Percentiles rank a stretch among this genome's conserved stretches.
Evolutionary conservation across 768 basidiomycete genomes (phyloP).

Genomic region (Pisolithus orientalis): DNA sequence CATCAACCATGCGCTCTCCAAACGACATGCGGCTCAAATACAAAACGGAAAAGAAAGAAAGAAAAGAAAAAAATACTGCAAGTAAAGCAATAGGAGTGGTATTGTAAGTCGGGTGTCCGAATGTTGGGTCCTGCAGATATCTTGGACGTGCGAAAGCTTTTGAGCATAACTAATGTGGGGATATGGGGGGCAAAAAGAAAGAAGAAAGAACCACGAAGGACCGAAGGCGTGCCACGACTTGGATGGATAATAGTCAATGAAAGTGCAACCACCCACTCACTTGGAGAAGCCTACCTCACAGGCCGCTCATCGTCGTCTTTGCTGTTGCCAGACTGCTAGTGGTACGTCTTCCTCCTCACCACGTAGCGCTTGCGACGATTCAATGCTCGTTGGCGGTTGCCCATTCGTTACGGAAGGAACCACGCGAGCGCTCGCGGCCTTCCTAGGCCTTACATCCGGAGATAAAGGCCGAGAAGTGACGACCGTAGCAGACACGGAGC

Average conservation of each 20-base stretch:
- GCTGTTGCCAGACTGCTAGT: conserved; percentile 74
- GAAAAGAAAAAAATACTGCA: not conserved
- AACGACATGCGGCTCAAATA: not conserved
- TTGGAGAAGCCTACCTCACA: conserved; percentile 9
- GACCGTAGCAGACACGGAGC: conserved; percentile 69
- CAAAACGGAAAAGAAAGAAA: not conserved
- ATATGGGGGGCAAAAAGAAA: not conserved
- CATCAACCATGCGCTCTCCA: not conserved
- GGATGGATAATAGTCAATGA: not conserved
- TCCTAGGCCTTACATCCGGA: conserved; percentile 50
- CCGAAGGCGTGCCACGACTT: not conserved
- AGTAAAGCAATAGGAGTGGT: conserved; percentile 5
- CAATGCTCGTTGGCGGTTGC: conserved; percentile 35
- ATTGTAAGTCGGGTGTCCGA: conserved; percentile 1
- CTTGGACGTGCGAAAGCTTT: not conserved
- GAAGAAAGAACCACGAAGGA: not conserved
- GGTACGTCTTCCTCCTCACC: conserved; percentile 77
- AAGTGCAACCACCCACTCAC: not conserved
- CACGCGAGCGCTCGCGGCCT: conserved; percentile 63
- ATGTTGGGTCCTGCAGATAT: conserved; percentile 2
- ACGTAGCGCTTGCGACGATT: conserved; percentile 27
- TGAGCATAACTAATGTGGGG: not conserved
- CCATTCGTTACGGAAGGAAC: conserved; percentile 30
- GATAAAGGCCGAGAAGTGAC: conserved; percentile 28
- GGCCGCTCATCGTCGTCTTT: conserved; percentile 44